Evolutionary conservation across 306 rosid species (phyloP).

Genomic region (Betula pendula): DNA sequence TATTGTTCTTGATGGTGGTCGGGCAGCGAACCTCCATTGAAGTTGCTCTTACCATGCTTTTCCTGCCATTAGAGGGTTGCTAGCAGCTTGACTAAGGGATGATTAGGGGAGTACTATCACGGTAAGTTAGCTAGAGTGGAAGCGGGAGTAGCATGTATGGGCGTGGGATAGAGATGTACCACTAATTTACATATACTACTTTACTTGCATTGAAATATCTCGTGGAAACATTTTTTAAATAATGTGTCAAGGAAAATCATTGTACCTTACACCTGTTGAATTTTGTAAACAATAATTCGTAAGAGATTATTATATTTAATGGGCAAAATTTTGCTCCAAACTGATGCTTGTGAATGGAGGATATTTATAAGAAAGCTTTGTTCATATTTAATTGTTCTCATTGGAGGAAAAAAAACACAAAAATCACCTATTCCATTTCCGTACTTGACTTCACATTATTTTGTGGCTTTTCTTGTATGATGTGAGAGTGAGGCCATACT

Average conservation of each 20-base stretch:
- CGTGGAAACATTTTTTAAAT: neutral
- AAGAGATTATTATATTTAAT: neutral
- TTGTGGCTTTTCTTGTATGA: no score
- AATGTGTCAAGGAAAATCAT: neutral
- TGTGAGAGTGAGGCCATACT: no score
- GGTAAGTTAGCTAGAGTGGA: no score
- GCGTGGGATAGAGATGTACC: neutral
- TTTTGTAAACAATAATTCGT: neutral
- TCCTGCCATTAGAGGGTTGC: neutral
- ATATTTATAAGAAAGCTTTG: no score
- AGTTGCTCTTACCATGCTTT: slow-evolving; percentile 15
- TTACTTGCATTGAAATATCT: neutral
- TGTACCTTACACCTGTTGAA: neutral
- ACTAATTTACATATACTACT: neutral
- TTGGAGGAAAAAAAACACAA: no score
- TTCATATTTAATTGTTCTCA: no score
- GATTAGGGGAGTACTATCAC: neutral
- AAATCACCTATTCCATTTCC: no score
- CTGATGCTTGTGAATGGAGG: no score
- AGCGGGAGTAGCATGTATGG: neutral
- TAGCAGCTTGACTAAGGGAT: neutral
- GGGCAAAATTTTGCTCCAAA: no score
- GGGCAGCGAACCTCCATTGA: slow-evolving; percentile 21
- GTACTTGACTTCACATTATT: no score
- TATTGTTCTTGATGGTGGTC: slow-evolving; percentile 11